Percentiles rank a stretch among this genome's conserved stretches.
phyloP scores from a whole-genome alignment of 371 early-diverging fungal genomes.

The Actinomortierella wolfii region DNA sequence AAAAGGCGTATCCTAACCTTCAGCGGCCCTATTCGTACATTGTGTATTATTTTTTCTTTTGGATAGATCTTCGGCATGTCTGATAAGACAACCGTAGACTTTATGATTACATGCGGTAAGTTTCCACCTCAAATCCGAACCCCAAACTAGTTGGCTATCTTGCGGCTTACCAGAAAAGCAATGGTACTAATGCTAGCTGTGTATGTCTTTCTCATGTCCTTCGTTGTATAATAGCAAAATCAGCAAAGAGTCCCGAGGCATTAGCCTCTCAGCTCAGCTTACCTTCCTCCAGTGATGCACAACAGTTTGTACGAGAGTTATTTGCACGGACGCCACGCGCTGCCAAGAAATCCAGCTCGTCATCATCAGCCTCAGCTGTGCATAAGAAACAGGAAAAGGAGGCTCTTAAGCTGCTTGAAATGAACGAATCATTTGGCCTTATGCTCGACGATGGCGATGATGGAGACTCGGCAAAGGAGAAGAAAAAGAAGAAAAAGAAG shows the following conservation, averaged over 20 bases:
- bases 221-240: slow-evolving; percentile 61
- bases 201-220: no score
- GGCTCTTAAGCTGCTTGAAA: slow-evolving; percentile 56
- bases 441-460: slow-evolving; percentile 57
- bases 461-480: slow-evolving; percentile 21
- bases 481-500: slow-evolving; percentile 35
- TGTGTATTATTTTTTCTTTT: slow-evolving; percentile 28
- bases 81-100: slow-evolving; percentile 74
- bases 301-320: slow-evolving; percentile 68
- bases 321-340: slow-evolving; percentile 61
- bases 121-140: slow-evolving; percentile 1
- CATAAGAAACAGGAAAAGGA: slow-evolving; percentile 63
- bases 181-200: neutral
- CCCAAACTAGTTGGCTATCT: no score
- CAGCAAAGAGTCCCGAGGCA: slow-evolving; percentile 61
- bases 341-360: slow-evolving; percentile 26
- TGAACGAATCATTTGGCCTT: slow-evolving; percentile 61
- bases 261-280: slow-evolving; percentile 66
- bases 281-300: slow-evolving; percentile 55
- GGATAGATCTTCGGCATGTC: slow-evolving; percentile 70
- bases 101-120: slow-evolving; percentile 67
- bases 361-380: slow-evolving; percentile 41
- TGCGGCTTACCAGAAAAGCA: neutral
- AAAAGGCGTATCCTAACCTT: neutral
- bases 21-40: slow-evolving; percentile 11